Conservation (phyloP, 768 basidiomycete species). For the Saitozyma sp. region DNA sequence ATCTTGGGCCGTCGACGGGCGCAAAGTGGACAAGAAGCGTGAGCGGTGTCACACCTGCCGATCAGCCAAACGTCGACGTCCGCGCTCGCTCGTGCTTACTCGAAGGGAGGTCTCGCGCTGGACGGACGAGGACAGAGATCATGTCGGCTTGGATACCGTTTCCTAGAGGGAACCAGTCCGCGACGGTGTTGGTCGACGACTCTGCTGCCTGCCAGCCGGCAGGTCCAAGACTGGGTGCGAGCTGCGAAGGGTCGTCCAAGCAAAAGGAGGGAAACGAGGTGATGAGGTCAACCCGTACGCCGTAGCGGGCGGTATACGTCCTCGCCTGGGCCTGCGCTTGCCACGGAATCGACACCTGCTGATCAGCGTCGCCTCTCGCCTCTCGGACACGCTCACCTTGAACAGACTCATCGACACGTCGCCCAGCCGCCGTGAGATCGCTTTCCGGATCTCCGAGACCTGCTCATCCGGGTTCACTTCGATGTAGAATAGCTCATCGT, state of each 20-base stretch:
- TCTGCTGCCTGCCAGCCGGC: slow-evolving; percentile 15
- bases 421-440: slow-evolving; percentile 26
- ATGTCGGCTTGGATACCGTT: slow-evolving; percentile 18
- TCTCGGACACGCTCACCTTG: slow-evolving; percentile 37
- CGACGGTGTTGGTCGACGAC: not conserved
- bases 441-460: slow-evolving; percentile 20
- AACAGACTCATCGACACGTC: slow-evolving; percentile 30
- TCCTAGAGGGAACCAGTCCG: slow-evolving; percentile 10
- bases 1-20: slow-evolving; percentile 5
- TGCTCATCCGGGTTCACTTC: slow-evolving; percentile 26
- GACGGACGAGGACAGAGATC: slow-evolving; percentile 41
- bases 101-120: slow-evolving; percentile 8
- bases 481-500: slow-evolving; percentile 34
- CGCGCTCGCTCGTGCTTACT: slow-evolving; percentile 11
- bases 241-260: slow-evolving; percentile 41
- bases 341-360: slow-evolving; percentile 42
- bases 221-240: slow-evolving; percentile 22
- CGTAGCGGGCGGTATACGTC: slow-evolving; percentile 32
- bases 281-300: slow-evolving; percentile 33
- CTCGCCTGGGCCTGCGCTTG: slow-evolving; percentile 41
- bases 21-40: slow-evolving; percentile 42
- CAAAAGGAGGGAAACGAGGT: slow-evolving; percentile 43
- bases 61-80: not conserved
- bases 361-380: slow-evolving; percentile 1
- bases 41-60: slow-evolving; percentile 9